These are phyloP conservation scores for Vaucheria bursata DNA, from an alignment of 352 stramenopile genomes.

Conservation along the genomic window DNA sequence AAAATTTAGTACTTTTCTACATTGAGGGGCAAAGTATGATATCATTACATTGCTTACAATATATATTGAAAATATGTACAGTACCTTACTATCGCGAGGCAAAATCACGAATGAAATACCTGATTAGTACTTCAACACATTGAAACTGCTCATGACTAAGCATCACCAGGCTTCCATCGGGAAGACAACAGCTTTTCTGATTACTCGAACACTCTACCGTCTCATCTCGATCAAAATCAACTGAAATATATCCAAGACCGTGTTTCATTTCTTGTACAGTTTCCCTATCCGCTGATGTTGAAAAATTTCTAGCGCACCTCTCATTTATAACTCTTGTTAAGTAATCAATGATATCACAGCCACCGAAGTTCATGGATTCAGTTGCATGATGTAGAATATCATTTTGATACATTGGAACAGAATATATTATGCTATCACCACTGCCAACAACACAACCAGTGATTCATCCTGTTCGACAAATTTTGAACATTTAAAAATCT, in stretches of 20 bases:
- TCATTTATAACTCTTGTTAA: background rate
- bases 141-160: slow-evolving; percentile 65
- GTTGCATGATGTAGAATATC: background rate
- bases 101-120: slow-evolving; percentile 63
- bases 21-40: too few relatives aligned
- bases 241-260: background rate
- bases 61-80: too few relatives aligned
- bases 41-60: too few relatives aligned
- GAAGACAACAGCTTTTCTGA: slow-evolving; percentile 53
- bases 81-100: too few relatives aligned
- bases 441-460: slow-evolving; percentile 72
- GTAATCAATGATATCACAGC: background rate
- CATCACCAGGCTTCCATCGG: slow-evolving; percentile 69
- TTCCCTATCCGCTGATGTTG: background rate
- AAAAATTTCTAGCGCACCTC: background rate
- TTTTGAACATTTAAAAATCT: too few relatives aligned
- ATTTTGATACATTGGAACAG: slow-evolving; percentile 56
- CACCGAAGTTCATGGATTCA: background rate
- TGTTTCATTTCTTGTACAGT: background rate
- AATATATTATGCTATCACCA: slow-evolving; percentile 75
- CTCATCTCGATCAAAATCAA: background rate
- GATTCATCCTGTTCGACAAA: too few relatives aligned
- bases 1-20: too few relatives aligned
- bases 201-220: background rate
- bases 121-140: slow-evolving; percentile 68